phyloP scores from a whole-genome alignment of 2,329 filamentous ascomycete species.

The Bipolaris bicolor region DNA sequence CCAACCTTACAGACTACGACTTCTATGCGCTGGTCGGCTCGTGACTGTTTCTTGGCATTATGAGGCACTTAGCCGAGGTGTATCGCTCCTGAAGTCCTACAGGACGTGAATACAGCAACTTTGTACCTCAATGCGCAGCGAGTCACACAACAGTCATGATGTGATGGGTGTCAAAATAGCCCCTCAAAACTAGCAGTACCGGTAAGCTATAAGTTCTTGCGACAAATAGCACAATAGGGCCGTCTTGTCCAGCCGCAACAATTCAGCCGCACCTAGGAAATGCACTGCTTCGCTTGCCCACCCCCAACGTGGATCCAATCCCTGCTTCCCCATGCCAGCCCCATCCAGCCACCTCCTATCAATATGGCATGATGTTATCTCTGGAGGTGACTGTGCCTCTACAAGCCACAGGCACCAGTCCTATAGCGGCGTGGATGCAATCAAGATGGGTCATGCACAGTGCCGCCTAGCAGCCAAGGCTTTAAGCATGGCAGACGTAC shows the following conservation, averaged over 20 bases:
- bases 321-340: conserved; percentile 1
- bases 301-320: not conserved
- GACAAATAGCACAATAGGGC: not conserved
- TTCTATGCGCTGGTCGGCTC: not conserved
- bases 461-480: conserved; percentile 7
- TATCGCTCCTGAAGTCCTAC: not conserved
- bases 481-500: conserved; percentile 8
- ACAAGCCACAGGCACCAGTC: not conserved
- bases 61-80: not conserved
- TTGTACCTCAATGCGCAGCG: not conserved
- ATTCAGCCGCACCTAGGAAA: conserved; percentile 8
- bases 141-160: not conserved
- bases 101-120: not conserved
- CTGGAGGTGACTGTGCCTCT: not conserved
- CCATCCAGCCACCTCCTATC: conserved; percentile 1
- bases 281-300: conserved; percentile 5
- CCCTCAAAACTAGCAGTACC: not conserved
- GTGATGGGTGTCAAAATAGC: not conserved
- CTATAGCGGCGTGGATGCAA: not conserved
- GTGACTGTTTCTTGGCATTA: conserved; percentile 1
- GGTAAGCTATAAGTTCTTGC: not conserved
- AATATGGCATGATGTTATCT: not conserved
- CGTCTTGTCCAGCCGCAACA: not conserved
- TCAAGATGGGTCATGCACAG: not conserved
- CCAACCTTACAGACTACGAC: not conserved